phyloP scores from a whole-genome alignment of 2,329 filamentous ascomycete species.

The Coniochaeta sp. region DNA sequence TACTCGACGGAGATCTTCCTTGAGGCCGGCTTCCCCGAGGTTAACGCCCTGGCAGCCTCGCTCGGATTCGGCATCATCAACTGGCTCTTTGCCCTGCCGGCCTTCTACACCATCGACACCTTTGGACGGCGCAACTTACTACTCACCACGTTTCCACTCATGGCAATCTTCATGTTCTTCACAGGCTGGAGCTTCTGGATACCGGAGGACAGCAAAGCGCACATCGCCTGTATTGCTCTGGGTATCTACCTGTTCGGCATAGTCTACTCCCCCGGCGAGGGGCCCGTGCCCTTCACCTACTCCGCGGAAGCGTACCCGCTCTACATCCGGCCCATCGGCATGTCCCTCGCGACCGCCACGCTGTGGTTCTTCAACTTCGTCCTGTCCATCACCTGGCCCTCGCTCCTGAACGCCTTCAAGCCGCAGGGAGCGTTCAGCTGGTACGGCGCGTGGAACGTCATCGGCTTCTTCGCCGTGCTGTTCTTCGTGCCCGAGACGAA shows the following conservation, averaged over 20 bases:
- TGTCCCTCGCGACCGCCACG: constrained; percentile 49
- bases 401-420: constrained; percentile 33
- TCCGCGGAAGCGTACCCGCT: constrained; percentile 60
- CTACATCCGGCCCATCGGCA: constrained; percentile 53
- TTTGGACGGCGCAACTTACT: constrained; percentile 59
- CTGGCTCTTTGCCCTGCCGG: constrained; percentile 56
- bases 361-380: constrained; percentile 40
- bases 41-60: constrained; percentile 48
- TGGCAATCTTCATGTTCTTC: constrained; percentile 43
- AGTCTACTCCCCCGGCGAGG: constrained; percentile 52
- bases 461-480: constrained; percentile 34
- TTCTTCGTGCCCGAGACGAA: constrained; percentile 31
- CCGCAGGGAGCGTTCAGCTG: constrained; percentile 39
- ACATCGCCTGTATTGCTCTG: constrained; percentile 35
- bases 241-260: constrained; percentile 43
- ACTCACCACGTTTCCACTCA: constrained; percentile 56
- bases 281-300: constrained; percentile 58
- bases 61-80: constrained; percentile 60
- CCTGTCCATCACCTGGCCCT: constrained; percentile 37
- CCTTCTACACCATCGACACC: constrained; percentile 60
- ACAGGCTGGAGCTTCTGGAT: constrained; percentile 40
- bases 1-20: constrained; percentile 56
- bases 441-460: constrained; percentile 40
- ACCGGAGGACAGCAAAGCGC: constrained; percentile 24
- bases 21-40: constrained; percentile 41